phyloP scores from a whole-genome alignment of 2,329 filamentous ascomycete species.

The Ceratocystis albifundus region DNA sequence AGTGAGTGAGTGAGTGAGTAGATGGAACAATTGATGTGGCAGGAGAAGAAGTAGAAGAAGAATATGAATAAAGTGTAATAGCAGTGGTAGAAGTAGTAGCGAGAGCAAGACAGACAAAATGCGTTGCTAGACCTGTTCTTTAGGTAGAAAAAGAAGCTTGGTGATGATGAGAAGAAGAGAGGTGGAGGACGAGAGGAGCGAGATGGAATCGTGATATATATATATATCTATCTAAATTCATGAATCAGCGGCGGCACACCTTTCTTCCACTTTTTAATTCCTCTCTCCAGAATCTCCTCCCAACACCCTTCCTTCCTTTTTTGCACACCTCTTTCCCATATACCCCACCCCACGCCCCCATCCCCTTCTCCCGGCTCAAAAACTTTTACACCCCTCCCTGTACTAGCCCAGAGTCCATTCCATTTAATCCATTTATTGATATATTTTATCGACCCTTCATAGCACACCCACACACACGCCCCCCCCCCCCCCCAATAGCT shows the following conservation, averaged over 20 bases:
- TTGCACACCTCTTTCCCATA: neutral
- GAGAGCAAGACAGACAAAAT: neutral
- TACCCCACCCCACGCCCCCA: neutral
- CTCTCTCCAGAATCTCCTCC: neutral
- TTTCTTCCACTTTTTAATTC: neutral
- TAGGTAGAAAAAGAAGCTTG: neutral
- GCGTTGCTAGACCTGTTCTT: neutral
- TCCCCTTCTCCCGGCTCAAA: neutral
- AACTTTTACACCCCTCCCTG: neutral
- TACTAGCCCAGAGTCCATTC: neutral
- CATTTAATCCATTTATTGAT: neutral
- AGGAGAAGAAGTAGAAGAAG: neutral
- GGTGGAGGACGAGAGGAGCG: neutral
- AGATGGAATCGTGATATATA: neutral
- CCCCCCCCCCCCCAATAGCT: too few relatives aligned
- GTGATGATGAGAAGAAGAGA: neutral
- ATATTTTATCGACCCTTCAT: neutral
- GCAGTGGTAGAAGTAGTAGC: neutral
- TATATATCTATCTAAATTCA: neutral
- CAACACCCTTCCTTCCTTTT: neutral
- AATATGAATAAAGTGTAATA: neutral
- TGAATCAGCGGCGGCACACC: neutral
- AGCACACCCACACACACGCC: too few relatives aligned
- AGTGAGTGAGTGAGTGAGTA: neutral
- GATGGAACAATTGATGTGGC: neutral